Evolutionary conservation across 768 basidiomycete genomes (phyloP), one percentile per base, ranked within the genome.

Genomic region (Coprinellus micaceus): DNA sequence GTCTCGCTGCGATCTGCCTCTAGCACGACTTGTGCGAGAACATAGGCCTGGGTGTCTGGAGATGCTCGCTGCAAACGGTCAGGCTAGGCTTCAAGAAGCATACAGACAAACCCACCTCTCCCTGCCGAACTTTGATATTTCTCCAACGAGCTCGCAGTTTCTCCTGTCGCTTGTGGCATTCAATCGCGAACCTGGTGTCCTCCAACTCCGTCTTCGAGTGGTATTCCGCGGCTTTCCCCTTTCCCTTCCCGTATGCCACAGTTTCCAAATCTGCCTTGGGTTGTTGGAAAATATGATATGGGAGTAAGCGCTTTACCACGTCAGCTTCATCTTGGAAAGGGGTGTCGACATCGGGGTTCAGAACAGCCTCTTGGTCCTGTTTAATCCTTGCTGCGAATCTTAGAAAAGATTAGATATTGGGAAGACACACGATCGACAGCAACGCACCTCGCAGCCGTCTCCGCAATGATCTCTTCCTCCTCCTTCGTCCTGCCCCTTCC

Each of bases 251-350:
- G 29, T 75, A 65, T 26, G 63, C 59, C 50, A 73, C 22, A 11
- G 53, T 22, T 30, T 71, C 67, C 60, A 89, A 61, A 60, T 93
- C 91, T 44, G 86, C 84, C 55, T 70, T 71, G 0, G 89, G 89
- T 57, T 89, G 86, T 60, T 87, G 87, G 60, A 86, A 90, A 49
- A 92, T 70, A 64, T 93, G 91, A 63, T 89, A 92, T 0, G 91
- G 89, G 21, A 92, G 73, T 21, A 93, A 75, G 49, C 89, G 80
- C n/a, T 81, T 78, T 22, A 91, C 75, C 2, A 77, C 85, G 64
- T 93, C 91, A 4, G 70, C 64, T 9, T 75, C 69, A 62, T 89
- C 83, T 13, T 63, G 58, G 61, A 93, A 93, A 1, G 89, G 85
- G 0, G 82, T 77, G 49, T 91, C 87, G 36, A 81, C 76, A 61